Evolutionary conservation across 1,284 basidiomycete species (phyloP).

Genomic region (Malassezia pachydermatis): DNA sequence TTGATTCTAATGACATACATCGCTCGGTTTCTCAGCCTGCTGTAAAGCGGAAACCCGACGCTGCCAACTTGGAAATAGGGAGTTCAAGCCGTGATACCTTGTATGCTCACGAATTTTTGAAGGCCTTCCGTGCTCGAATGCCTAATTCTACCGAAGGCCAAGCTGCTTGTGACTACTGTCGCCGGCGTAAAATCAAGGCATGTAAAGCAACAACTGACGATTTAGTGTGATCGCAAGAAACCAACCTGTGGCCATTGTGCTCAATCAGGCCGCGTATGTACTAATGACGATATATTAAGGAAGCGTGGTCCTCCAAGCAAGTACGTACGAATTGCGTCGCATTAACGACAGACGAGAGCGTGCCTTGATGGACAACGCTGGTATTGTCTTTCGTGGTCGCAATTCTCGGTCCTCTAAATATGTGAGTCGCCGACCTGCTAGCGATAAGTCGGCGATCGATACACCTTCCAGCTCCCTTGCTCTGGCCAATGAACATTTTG

Average conservation of each 20-base stretch:
- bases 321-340: slow-evolving; percentile 1
- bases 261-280: slow-evolving; percentile 15
- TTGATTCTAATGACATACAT: slow-evolving; percentile 9
- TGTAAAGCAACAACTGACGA: not conserved
- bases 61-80: no score
- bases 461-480: not conserved
- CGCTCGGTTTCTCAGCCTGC: slow-evolving; percentile 14
- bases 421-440: not conserved
- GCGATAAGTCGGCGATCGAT: not conserved
- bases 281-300: slow-evolving; percentile 14
- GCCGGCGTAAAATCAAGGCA: slow-evolving; percentile 20
- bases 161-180: slow-evolving; percentile 22
- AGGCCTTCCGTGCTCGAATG: slow-evolving; percentile 15
- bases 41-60: slow-evolving; percentile 10
- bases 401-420: slow-evolving; percentile 1
- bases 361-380: slow-evolving; percentile 16
- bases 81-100: slow-evolving; percentile 16
- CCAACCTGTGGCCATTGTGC: slow-evolving; percentile 19
- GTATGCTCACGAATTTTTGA: slow-evolving; percentile 19
- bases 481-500: not conserved
- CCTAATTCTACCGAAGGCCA: slow-evolving; percentile 17
- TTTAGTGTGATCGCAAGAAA: slow-evolving; percentile 18
- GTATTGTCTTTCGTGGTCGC: slow-evolving; percentile 12
- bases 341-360: slow-evolving; percentile 12
- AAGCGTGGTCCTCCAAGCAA: slow-evolving; percentile 18